Base-by-base conservation (phyloP, 73 alveolate species). In the Stentor roeselii region DNA sequence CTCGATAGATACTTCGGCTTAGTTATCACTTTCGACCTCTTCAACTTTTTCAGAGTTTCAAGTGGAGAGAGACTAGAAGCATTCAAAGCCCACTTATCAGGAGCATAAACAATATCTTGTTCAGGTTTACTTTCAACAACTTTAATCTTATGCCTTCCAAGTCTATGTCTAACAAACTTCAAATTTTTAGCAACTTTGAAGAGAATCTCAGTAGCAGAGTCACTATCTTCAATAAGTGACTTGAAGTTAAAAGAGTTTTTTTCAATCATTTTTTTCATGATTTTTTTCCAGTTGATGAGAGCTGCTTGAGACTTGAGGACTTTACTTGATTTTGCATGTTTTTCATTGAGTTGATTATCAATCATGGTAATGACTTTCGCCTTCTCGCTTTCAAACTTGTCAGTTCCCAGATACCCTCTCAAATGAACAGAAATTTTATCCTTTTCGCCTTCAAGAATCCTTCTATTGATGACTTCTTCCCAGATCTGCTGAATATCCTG, bases 361-460 rank as follows among this genome's bases (percentile, higher is more conserved):
- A 67, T 15, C 34, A 67, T 27, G 41, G 41, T 30, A 11, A 67
- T 67, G 14, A 67, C 34, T 30, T n/a, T 27, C 14, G 41, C 14
- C 34, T 67, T 67, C 34, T 67, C 41, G 41, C 42, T 30, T 67
- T 67, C 80, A 67, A 21, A 67, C 34, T 67, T 67, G 0, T 67
- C 80, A 21, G 80, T 67, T 0, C 80, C 80, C 2, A 67, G 34
- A 67, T 21, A 32, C 50, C 80, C 80, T 67, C 80, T 67, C 21
- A 67, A 40, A 32, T 67, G 41, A 21, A 21, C 41, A 30, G 80
- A 67, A 67, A 67, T 67, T 67, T 67, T 32, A 67, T 67, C 80
- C n/a, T 67, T 67, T 67, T 67, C 80, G 1, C 80, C 80, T 32
- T 67, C 80, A 21, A 21, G 80, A 34, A 67, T 32, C 2, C 80